phyloP scores from a whole-genome alignment of 2,329 filamentous ascomycete species.

The Venturia oleaginea region DNA sequence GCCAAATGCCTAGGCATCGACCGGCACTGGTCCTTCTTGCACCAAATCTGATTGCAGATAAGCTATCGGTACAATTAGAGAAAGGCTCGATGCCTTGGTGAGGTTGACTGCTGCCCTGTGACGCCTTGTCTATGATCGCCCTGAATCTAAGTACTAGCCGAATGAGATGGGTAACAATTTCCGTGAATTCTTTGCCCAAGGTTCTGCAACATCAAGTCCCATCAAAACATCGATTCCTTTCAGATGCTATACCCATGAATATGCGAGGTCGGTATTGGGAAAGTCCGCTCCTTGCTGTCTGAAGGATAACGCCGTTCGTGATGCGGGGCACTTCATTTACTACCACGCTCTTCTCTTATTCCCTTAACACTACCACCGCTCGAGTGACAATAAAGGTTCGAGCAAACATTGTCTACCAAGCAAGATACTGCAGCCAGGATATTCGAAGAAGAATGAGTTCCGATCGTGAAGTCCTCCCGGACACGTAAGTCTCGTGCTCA shows the following conservation, averaged over 20 bases:
- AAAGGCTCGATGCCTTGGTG: background rate
- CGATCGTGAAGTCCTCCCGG: constrained; percentile 16
- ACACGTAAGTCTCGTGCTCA: constrained; percentile 27
- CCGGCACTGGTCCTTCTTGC: too few species aligned
- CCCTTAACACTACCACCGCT: background rate
- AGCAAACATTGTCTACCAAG: background rate
- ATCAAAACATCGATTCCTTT: background rate
- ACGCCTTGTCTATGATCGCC: background rate
- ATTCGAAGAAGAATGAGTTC: constrained; percentile 11
- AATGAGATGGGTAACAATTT: background rate
- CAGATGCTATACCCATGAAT: background rate
- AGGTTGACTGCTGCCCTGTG: background rate
- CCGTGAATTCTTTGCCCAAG: background rate
- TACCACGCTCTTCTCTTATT: background rate
- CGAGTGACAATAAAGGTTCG: background rate
- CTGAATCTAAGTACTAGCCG: background rate
- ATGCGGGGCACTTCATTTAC: background rate
- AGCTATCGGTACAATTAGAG: background rate
- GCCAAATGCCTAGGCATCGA: too few species aligned
- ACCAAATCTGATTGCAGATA: background rate
- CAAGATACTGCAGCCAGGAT: constrained; percentile 12
- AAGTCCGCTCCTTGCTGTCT: background rate
- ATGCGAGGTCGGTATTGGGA: background rate
- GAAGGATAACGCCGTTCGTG: background rate
- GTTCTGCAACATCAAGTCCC: background rate